Percentiles rank a stretch among this genome's conserved stretches.
These are phyloP conservation scores for Anastatica hierochuntica DNA, from an alignment of 345 rosid genomes.

Conservation along the genomic window DNA sequence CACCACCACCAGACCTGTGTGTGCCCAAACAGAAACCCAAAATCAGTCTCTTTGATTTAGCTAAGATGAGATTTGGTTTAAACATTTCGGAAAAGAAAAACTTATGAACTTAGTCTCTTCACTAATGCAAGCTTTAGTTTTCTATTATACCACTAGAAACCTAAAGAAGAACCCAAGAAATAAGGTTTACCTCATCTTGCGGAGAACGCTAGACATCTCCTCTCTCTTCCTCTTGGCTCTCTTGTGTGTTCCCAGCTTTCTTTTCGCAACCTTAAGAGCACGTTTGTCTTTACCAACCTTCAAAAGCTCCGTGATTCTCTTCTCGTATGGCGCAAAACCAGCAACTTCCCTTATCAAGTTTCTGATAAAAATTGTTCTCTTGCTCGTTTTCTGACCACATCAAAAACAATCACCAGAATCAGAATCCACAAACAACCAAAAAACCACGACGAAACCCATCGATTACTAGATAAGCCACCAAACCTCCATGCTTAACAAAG, in stretches of 20 bases:
- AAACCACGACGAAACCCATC: background rate
- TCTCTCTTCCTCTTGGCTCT: conserved; percentile 36
- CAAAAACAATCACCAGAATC: background rate
- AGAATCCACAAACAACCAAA: background rate
- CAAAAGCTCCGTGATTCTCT: conserved; percentile 30
- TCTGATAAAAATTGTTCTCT: conserved; percentile 23
- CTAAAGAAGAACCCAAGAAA: too few relatives aligned
- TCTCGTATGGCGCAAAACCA: conserved; percentile 28
- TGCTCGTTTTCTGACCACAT: conserved; percentile 23
- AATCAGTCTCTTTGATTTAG: background rate
- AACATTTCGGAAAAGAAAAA: too few relatives aligned
- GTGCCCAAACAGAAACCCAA: background rate
- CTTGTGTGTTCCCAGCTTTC: conserved; percentile 34
- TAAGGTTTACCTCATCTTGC: conserved; percentile 20
- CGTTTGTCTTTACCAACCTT: conserved; percentile 32
- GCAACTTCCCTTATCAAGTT: conserved; percentile 25
- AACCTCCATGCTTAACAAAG: background rate
- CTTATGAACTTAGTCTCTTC: too few relatives aligned
- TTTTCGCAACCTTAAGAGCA: conserved; percentile 31
- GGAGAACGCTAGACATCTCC: conserved; percentile 34
- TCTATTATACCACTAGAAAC: too few relatives aligned
- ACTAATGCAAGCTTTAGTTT: too few relatives aligned
- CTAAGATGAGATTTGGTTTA: background rate
- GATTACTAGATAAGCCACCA: background rate
- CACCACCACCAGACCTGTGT: conserved; percentile 31